A percentile compares a stretch with the other conserved stretches of the same genome.
Evolutionary conservation across 768 basidiomycete species (phyloP).

Genomic region (Lentinula raphanica): DNA sequence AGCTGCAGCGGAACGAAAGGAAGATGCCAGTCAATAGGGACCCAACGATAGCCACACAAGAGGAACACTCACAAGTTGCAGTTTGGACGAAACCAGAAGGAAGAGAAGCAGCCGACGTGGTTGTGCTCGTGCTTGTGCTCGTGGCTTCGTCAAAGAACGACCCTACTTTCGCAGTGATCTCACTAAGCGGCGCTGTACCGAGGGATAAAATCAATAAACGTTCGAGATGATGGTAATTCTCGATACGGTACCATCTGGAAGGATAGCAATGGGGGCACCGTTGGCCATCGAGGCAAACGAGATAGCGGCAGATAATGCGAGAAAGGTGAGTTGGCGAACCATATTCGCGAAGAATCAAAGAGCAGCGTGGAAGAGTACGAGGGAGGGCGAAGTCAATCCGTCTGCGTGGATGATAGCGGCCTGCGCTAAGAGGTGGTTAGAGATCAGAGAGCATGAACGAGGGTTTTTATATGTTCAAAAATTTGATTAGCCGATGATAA

Average conservation of each 20-base stretch:
- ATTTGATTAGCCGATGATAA: too few species aligned
- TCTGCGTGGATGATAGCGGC: background rate
- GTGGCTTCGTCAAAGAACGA: background rate
- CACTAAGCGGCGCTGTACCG: background rate
- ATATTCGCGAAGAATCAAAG: background rate
- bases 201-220: too few species aligned
- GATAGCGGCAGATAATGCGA: background rate
- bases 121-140: background rate
- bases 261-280: background rate
- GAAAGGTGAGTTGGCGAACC: background rate
- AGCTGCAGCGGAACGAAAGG: background rate
- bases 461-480: too few species aligned
- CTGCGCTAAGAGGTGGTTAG: constrained; percentile 3
- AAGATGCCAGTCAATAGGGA: background rate
- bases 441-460: too few species aligned
- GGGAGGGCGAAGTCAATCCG: constrained; percentile 2
- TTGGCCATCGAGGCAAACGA: background rate
- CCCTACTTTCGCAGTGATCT: background rate
- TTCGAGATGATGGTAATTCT: too few species aligned
- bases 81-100: background rate
- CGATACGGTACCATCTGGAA: background rate
- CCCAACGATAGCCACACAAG: too few species aligned
- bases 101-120: background rate
- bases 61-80: background rate
- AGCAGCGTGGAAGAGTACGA: background rate